Evolutionary conservation across 768 basidiomycete genomes (phyloP).

Genomic region (Cantharellus cinnabarinus): DNA sequence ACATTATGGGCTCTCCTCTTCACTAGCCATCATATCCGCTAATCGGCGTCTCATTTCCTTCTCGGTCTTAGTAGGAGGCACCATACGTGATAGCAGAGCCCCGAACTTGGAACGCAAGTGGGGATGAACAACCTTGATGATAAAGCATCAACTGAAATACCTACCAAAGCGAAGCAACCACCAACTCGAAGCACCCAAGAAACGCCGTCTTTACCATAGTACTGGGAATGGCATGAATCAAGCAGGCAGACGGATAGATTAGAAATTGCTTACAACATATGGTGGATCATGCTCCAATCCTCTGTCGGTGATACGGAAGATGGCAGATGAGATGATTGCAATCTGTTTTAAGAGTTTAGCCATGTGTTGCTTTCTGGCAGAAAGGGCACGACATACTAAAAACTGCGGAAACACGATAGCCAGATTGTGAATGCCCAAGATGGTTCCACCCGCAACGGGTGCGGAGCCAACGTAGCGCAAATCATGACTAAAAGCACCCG

Average conservation of each 20-base stretch:
- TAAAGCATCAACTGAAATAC: conserved; percentile 7
- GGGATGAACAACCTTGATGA: neutral
- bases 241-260: too few relatives aligned
- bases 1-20: conserved; percentile 20
- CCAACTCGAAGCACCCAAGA: conserved; percentile 90
- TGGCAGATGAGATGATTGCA: conserved; percentile 64
- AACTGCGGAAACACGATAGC: conserved; percentile 93
- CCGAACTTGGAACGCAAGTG: conserved; percentile 26
- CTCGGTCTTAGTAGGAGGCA: conserved; percentile 80
- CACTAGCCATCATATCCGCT: conserved; percentile 57
- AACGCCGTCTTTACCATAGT: conserved; percentile 72
- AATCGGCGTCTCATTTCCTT: conserved; percentile 70
- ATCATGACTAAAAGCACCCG: conserved; percentile 2
- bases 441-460: conserved; percentile 67
- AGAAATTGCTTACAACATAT: conserved; percentile 13
- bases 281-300: conserved; percentile 23
- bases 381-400: conserved; percentile 28
- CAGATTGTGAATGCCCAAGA: conserved; percentile 86
- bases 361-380: conserved; percentile 3
- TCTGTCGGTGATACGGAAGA: conserved; percentile 67
- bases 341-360: conserved; percentile 27
- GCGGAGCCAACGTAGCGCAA: conserved; percentile 15
- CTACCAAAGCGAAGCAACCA: conserved; percentile 56
- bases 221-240: conserved; percentile 12
- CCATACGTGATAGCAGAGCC: conserved; percentile 56